These are phyloP conservation scores for Cetradonia linearis DNA, from an alignment of 495 filamentous ascomycete species.

Conservation along the genomic window DNA sequence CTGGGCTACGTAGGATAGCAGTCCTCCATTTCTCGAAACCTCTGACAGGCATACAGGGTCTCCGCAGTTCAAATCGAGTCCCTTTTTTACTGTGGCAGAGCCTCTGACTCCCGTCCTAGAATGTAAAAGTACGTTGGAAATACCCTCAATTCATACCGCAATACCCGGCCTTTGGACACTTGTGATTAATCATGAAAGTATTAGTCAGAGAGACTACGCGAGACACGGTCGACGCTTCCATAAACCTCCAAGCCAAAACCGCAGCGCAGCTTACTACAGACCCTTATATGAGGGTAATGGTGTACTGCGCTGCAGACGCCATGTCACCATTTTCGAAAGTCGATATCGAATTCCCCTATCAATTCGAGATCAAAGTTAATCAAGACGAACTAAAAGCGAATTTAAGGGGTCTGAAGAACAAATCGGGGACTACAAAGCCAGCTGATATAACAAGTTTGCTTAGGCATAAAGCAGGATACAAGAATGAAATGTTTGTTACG, in stretches of 20 bases:
- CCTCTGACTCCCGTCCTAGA: constrained; percentile 51
- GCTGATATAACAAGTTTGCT: constrained; percentile 77
- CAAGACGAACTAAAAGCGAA: constrained; percentile 78
- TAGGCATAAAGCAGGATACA: constrained; percentile 56
- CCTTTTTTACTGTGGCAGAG: constrained; percentile 58
- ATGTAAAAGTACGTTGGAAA: constrained; percentile 53
- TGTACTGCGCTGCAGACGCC: constrained; percentile 63
- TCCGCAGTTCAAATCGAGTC: constrained; percentile 59
- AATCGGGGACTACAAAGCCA: constrained; percentile 83
- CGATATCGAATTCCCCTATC: constrained; percentile 81
- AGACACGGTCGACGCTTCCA: constrained; percentile 41
- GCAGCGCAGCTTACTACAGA: constrained; percentile 45
- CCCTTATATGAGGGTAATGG: constrained; percentile 53
- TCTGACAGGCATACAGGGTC: constrained; percentile 29
- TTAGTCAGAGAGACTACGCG: constrained; percentile 43
- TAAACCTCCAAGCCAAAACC: constrained; percentile 42
- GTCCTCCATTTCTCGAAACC: constrained; percentile 3
- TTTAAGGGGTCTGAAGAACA: constrained; percentile 86
- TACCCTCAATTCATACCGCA: neutral
- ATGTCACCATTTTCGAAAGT: constrained; percentile 45
- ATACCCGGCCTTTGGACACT: constrained; percentile 12
- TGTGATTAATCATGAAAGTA: constrained; percentile 23
- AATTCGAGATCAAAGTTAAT: constrained; percentile 87
- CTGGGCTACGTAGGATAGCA: constrained; percentile 23
- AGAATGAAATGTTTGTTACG: constrained; percentile 71